Evolutionary conservation across 176 grass and related monocot species (phyloP).

Genomic region (Avena eriantha): DNA sequence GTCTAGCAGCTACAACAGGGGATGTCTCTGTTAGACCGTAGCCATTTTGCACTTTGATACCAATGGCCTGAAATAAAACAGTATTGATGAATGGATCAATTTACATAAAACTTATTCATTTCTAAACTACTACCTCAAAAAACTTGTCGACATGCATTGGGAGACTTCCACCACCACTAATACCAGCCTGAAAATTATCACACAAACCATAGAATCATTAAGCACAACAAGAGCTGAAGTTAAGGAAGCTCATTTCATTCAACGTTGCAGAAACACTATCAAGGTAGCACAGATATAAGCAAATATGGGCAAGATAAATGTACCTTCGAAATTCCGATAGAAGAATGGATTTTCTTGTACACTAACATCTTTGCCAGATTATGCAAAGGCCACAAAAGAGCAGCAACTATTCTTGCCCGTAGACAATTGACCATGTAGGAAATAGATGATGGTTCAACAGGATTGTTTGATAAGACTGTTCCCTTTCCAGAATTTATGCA

Average conservation of each 20-base stretch:
- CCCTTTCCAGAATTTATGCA: slow-evolving; percentile 60
- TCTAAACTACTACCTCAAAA: slow-evolving; percentile 78
- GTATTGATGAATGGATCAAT: slow-evolving; percentile 21
- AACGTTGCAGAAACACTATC: slow-evolving; percentile 24
- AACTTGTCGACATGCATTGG: slow-evolving; percentile 86
- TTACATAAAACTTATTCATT: slow-evolving; percentile 37
- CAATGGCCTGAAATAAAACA: slow-evolving; percentile 82
- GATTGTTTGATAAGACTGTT: slow-evolving; percentile 64
- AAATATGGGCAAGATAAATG: background rate
- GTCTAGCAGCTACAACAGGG: slow-evolving; percentile 78
- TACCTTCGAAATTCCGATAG: slow-evolving; percentile 96
- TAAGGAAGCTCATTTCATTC: slow-evolving; percentile 12
- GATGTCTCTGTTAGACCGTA: slow-evolving; percentile 98
- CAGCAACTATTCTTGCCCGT: slow-evolving; percentile 64
- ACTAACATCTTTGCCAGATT: slow-evolving; percentile 76
- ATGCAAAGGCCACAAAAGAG: slow-evolving; percentile 89
- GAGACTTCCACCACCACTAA: slow-evolving; percentile 93
- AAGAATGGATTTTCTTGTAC: slow-evolving; percentile 87
- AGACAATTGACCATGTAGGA: slow-evolving; percentile 64
- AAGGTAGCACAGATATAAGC: slow-evolving; percentile 26
- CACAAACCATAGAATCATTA: slow-evolving; percentile 45
- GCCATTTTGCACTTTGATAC: slow-evolving; percentile 88
- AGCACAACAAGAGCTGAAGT: slow-evolving; percentile 29
- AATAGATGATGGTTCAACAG: slow-evolving; percentile 51
- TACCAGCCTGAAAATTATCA: slow-evolving; percentile 83